Conservation (phyloP, 345 rosid species). For the Citrus hindsii region DNA sequence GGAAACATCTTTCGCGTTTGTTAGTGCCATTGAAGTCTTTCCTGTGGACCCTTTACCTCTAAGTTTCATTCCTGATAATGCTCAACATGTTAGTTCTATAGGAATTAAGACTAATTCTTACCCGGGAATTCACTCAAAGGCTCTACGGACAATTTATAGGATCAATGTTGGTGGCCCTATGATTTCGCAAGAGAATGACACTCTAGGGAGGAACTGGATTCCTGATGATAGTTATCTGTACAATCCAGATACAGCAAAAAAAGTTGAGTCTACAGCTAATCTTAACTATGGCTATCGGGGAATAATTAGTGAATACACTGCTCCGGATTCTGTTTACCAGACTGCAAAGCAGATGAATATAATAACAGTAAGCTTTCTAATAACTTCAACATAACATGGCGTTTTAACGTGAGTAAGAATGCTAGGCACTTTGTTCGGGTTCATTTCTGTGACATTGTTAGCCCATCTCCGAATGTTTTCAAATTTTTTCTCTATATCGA, state of each 20-base stretch:
- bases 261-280: accelerated
- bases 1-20: constrained; percentile 39
- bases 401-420: constrained; percentile 34
- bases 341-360: constrained; percentile 34
- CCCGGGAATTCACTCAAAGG: constrained; percentile 19
- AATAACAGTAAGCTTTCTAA: no score
- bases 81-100: neutral
- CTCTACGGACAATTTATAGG: constrained; percentile 28
- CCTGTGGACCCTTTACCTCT: constrained; percentile 20
- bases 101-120: neutral
- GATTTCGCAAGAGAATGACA: constrained; percentile 32
- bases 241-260: constrained; percentile 15
- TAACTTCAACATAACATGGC: constrained; percentile 46
- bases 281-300: neutral
- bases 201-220: constrained; percentile 42
- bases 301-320: constrained; percentile 17
- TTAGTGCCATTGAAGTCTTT: constrained; percentile 73
- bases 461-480: neutral
- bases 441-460: constrained; percentile 56
- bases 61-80: constrained; percentile 16
- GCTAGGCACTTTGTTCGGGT: constrained; percentile 40
- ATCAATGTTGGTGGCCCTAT: constrained; percentile 46
- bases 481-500: constrained; percentile 41
- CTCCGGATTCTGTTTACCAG: constrained; percentile 43
- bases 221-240: constrained; percentile 29